Conservation (phyloP, 2,329 filamentous ascomycete genomes). For the Elsinoe batatas region DNA sequence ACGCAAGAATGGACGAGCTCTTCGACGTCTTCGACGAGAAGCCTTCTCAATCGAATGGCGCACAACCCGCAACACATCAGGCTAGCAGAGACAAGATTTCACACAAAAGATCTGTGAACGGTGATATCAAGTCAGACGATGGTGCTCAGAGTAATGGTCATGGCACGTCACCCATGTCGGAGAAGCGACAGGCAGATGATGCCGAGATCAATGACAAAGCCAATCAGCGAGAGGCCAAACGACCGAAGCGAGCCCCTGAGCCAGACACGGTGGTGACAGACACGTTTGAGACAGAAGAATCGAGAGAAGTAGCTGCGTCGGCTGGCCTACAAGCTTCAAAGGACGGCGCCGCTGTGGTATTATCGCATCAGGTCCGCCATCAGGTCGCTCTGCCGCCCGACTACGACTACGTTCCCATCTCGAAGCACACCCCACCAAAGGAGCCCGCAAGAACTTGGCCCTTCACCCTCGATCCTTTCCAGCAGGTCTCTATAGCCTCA, state of each 20-base stretch:
- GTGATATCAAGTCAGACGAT: conserved; percentile 53
- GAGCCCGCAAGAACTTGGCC: conserved; percentile 74
- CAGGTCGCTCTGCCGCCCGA: conserved; percentile 91
- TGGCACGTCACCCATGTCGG: conserved; percentile 26
- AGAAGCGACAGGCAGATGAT: conserved; percentile 16
- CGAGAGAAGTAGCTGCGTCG: conserved; percentile 75
- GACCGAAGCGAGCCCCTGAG: conserved; percentile 54
- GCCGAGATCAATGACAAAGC: conserved; percentile 15
- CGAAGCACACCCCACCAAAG: conserved; percentile 81
- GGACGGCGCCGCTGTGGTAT: conserved; percentile 61
- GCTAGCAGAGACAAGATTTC: conserved; percentile 38
- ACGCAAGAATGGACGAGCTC: conserved; percentile 32
- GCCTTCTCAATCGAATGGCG: conserved; percentile 16
- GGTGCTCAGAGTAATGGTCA: conserved; percentile 32
- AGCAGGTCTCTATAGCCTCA: conserved; percentile 85
- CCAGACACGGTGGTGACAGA: conserved; percentile 79
- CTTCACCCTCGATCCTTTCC: conserved; percentile 94
- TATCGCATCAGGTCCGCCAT: conserved; percentile 97
- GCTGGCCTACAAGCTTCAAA: conserved; percentile 55
- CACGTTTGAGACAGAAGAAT: conserved; percentile 88
- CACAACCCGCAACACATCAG: neutral
- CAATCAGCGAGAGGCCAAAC: conserved; percentile 48
- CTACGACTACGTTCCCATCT: conserved; percentile 79
- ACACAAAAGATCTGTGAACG: conserved; percentile 82
- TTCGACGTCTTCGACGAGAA: conserved; percentile 37